phyloP scores from a whole-genome alignment of 1,284 basidiomycete genomes.

The Marasmius oreades region DNA sequence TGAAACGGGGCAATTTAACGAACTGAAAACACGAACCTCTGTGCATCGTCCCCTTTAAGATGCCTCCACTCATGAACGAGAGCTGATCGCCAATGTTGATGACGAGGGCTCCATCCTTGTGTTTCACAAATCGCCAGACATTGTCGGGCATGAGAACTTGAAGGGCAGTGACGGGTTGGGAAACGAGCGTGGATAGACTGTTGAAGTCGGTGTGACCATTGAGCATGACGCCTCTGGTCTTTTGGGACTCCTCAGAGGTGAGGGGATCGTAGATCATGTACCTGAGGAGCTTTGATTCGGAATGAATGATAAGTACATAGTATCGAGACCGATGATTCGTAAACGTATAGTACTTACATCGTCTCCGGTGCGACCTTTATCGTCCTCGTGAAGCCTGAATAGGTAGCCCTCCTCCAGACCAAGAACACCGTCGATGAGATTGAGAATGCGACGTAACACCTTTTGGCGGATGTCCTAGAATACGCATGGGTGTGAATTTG shows the following conservation, averaged over 20 bases:
- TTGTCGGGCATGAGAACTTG: slow-evolving; percentile 44
- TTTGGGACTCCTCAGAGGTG: slow-evolving; percentile 29
- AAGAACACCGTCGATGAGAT: slow-evolving; percentile 29
- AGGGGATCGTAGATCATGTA: slow-evolving; percentile 46
- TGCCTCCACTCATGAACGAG: slow-evolving; percentile 39
- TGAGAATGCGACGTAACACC: slow-evolving; percentile 26
- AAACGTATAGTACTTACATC: slow-evolving; percentile 21
- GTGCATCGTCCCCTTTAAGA: slow-evolving; percentile 44
- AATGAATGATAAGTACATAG: not conserved
- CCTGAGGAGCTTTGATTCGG: slow-evolving; percentile 31
- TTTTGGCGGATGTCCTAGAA: slow-evolving; percentile 25
- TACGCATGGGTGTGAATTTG: not conserved
- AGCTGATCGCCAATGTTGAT: slow-evolving; percentile 47
- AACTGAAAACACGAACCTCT: slow-evolving; percentile 29
- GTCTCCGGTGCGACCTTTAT: slow-evolving; percentile 25
- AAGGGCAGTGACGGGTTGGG: slow-evolving; percentile 46
- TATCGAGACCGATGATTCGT: not conserved
- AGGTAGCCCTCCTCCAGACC: slow-evolving; percentile 30
- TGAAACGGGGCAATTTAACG: no score
- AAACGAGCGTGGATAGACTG: slow-evolving; percentile 35
- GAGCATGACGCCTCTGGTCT: slow-evolving; percentile 37
- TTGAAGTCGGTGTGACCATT: slow-evolving; percentile 43
- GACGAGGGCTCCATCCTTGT: slow-evolving; percentile 33
- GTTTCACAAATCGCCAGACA: slow-evolving; percentile 46
- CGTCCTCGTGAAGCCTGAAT: slow-evolving; percentile 28